Conservation (phyloP, 139 green algal genomes). For the Chlamydomonas sphaeroides region DNA sequence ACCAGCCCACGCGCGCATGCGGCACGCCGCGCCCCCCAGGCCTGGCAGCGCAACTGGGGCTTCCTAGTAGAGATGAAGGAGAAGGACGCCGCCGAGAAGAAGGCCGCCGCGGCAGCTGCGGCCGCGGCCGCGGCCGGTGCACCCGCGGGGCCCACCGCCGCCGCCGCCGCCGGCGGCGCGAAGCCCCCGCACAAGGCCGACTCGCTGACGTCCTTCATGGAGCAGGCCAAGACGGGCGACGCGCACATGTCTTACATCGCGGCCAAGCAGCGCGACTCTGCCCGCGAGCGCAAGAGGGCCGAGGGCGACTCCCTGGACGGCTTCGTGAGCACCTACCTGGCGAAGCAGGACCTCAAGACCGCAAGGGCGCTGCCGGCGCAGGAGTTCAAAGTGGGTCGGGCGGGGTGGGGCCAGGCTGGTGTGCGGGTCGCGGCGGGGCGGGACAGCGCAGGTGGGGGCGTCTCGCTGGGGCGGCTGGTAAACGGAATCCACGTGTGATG, state of each 20-base stretch:
- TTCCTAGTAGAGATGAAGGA: conserved; percentile 2
- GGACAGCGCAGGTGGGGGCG: too few species aligned
- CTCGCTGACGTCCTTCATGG: conserved; percentile 22
- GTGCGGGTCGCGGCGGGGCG: too few species aligned
- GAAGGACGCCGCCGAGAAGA: not conserved
- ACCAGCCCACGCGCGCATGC: too few species aligned
- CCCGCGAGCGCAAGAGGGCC: not conserved
- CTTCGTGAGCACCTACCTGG: conserved; percentile 18
- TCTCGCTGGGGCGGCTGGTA: too few species aligned
- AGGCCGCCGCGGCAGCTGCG: too few species aligned
- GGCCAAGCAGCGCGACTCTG: conserved; percentile 13
- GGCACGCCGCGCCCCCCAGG: not conserved
- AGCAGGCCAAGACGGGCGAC: not conserved
- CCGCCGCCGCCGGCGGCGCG: too few species aligned
- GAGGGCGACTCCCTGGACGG: not conserved
- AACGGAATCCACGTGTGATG: too few species aligned
- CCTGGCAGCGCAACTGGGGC: conserved; percentile 34
- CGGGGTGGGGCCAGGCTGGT: too few species aligned
- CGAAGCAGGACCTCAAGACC: not conserved
- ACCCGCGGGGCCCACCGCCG: too few species aligned
- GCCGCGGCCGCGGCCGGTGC: too few species aligned
- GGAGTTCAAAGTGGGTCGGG: too few species aligned
- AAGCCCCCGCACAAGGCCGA: too few species aligned
- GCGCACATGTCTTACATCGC: not conserved
- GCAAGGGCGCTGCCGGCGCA: not conserved